Evolutionary conservation across 2,329 filamentous ascomycete species (phyloP), one percentile per base, ranked within the genome.

Genomic region (Penicillium sp.): DNA sequence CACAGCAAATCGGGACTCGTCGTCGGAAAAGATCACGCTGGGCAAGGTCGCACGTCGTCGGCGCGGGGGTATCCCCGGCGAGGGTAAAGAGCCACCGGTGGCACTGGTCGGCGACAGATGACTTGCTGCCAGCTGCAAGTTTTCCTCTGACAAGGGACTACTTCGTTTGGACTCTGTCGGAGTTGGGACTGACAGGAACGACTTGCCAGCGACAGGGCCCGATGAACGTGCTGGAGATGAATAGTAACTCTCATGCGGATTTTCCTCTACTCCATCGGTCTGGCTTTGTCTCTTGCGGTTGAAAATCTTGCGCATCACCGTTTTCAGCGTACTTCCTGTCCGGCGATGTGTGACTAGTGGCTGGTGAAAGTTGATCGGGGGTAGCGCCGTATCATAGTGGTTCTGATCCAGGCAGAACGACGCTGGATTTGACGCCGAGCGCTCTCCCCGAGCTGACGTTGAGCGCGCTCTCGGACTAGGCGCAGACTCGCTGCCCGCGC

Each of bases 221-320:
- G 63, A 54, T n/a, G 42, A 63, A 43, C 65, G 62, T 38, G 50
- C 41, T 1, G 57, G 54, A 17, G 59, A 50, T 7, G 47, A 49
- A 5, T 65, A 68, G 5, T 57, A 63, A 11, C 63, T 64, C 37
- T 72, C 69, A 17, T 55, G 57, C 0, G 63, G 58, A 42, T 35
- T 59, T 38, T 69, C 71, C 11, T 76, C 71, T 14, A 70, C 31
- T 8, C 67, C 68, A 43, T 75, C 74, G 12, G 68, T 49, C 49
- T 73, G 67, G 48, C 74, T 76, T 34, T 73, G 71, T 49, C 73
- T 65, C 62, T 76, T 78, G 20, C 75, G 72, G 38, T 72, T 76
- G 65, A 79, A 79, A 47, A 79, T 73, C 64, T 75, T 79, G 52
- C 75, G 75, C 77, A 79, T 79, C n/a, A 78, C 75, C 2, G 73